Evolutionary conservation across 2,329 filamentous ascomycete species (phyloP), one percentile per base, ranked within the genome.

Genomic region (Fusarium gaditjirri): DNA sequence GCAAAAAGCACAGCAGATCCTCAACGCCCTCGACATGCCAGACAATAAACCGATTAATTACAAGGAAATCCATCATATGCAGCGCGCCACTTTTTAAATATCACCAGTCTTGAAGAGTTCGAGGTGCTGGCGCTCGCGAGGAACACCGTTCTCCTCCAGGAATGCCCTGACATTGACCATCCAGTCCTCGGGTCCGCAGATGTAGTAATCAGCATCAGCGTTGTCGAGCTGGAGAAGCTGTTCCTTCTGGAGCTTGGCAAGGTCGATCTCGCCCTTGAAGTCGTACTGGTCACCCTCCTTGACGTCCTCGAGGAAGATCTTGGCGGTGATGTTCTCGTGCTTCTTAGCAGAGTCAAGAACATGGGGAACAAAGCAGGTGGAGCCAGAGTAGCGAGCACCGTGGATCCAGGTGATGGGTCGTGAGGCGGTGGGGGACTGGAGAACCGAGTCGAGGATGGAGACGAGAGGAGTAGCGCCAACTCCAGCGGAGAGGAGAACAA

Each of bases 121-220:
- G 72, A 93, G 85, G 75, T 90, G 87, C 60, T 93, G 86, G 72
- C 89, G 87, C 35, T 85, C 85, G n/a, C 81, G 80, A 3, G 83
- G 80, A 3, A 94, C 90, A 1, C 91, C 91, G 61, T 84, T 80
- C 6, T 76, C 81, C 73, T 85, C 81, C 62, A 94, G 82, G 72
- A 83, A 85, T 12, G 81, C 80, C 71, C 88, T 83, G 27, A 88
- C 82, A 41, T 89, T 87, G 14, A 85, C 75, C 93, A 95, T 95
- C 84, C 94, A 95, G 12, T 79, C 78, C 66, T 86, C 85, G 0
- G 93, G 92, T 0, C 93, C 93, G 76, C 93, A 95, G 58, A 93
- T 82, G 74, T 88, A 94, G 79, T 94, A 95, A 76, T 90, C 84
- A 1, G 93, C 85, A 46, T 81, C 81, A 2, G 80, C 54, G 73